Percentiles rank a stretch among this genome's conserved stretches.
Conservation (phyloP, 2,329 filamentous ascomycete genomes). For the Pseudocercospora fijiensis region DNA sequence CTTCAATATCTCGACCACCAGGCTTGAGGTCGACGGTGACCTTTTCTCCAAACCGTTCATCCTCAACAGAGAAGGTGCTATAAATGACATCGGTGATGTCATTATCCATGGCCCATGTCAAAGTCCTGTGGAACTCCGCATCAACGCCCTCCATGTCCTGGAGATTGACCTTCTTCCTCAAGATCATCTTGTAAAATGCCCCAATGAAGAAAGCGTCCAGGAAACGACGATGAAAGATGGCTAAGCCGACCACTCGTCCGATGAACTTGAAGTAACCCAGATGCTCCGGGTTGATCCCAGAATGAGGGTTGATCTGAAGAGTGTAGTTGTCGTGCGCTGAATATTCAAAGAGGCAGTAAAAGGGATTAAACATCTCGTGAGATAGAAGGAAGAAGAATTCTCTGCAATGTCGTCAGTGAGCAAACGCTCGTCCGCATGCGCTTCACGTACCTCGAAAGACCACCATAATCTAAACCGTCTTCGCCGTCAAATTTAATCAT, state of each 20-base stretch:
- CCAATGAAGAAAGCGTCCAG: constrained; percentile 99
- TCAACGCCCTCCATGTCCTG: constrained; percentile 99
- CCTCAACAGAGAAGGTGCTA: constrained; percentile 93
- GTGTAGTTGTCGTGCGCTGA: constrained; percentile 99
- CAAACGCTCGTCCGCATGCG: not conserved
- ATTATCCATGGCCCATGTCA: constrained; percentile 98
- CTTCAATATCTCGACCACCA: constrained; percentile 84
- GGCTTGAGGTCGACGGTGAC: constrained; percentile 93
- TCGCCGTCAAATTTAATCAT: constrained; percentile 99
- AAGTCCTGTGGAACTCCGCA: constrained; percentile 91
- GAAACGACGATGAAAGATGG: constrained; percentile 97
- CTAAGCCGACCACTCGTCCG: constrained; percentile 90
- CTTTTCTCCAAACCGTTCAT: constrained; percentile 93
- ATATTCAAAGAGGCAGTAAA: constrained; percentile 99
- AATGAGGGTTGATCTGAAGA: constrained; percentile 98
- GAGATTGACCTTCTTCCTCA: constrained; percentile 86
- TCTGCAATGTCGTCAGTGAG: constrained; percentile 49
- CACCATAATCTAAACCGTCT: constrained; percentile 95
- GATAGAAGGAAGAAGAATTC: constrained; percentile 99
- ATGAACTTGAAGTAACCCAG: constrained; percentile 99
- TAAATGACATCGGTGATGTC: constrained; percentile 94
- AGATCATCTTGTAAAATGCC: constrained; percentile 98
- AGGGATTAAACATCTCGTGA: constrained; percentile 99
- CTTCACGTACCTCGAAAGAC: constrained; percentile 69
- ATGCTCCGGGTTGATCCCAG: constrained; percentile 98